phyloP scores from a whole-genome alignment of 345 rosid genomes.

The Leavenworthia alabamica region DNA sequence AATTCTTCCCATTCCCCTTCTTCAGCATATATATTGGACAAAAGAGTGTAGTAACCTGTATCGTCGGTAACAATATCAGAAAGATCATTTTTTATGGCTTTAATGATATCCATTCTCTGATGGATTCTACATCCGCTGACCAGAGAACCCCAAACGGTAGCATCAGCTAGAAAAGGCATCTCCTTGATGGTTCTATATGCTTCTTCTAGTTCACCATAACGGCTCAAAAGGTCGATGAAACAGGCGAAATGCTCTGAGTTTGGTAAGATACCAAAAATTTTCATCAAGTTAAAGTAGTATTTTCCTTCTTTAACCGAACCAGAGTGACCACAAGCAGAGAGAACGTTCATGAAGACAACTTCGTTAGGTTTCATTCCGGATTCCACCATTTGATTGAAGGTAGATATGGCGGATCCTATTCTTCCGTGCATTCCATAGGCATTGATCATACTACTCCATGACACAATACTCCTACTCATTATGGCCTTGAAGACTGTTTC shows the following conservation, averaged over 20 bases:
- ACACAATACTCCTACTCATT: constrained; percentile 49
- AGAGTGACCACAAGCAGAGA: constrained; percentile 79
- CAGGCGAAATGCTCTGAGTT: constrained; percentile 73
- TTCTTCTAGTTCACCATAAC: constrained; percentile 58
- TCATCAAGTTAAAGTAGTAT: constrained; percentile 51
- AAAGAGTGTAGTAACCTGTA: constrained; percentile 57
- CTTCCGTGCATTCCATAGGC: constrained; percentile 76
- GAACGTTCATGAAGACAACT: constrained; percentile 72
- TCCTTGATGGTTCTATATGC: constrained; percentile 55
- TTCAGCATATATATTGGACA: constrained; percentile 73
- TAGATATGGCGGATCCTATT: constrained; percentile 43
- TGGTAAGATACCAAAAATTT: constrained; percentile 47
- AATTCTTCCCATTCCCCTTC: constrained; percentile 67
- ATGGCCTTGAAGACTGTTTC: constrained; percentile 40
- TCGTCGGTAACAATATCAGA: constrained; percentile 41
- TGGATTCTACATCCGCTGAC: constrained; percentile 79
- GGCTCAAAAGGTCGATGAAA: constrained; percentile 77
- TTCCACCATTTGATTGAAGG: constrained; percentile 55
- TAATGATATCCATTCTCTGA: constrained; percentile 57
- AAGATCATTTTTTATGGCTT: constrained; percentile 40
- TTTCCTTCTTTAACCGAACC: constrained; percentile 62
- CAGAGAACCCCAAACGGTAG: constrained; percentile 65
- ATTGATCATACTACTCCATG: constrained; percentile 71
- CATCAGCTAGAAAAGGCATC: constrained; percentile 56
- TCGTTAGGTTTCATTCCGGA: constrained; percentile 61